Evolutionary conservation across 2,329 filamentous ascomycete genomes (phyloP), one percentile per base, ranked within the genome.

Genomic region (Aspergillus pseudoglaucus): DNA sequence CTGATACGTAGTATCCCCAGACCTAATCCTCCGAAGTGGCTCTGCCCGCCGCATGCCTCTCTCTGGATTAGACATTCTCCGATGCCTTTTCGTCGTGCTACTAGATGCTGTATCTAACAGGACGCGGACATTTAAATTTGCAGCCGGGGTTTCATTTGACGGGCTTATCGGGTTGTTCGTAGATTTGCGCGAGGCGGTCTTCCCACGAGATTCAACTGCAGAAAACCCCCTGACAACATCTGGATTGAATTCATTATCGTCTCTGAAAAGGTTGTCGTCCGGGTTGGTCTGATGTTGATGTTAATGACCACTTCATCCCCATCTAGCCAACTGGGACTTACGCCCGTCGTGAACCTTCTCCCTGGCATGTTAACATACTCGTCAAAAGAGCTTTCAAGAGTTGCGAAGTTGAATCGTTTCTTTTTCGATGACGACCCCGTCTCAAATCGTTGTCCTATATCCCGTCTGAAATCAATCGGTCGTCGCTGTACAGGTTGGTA

Each of bases 331-430:
- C 37, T 18, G 18, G 14, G 15, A 52, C 55, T 35, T 53, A 61
- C 59, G 37, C 53, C 53, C 14, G 52, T 50, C 3, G 66, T 62
- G 51, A 67, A 70, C 20, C 67, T 67, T 25, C 68, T 70, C 4
- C 72, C 72, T 5, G 72, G 71, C 66, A 75, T 68, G 32, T 61
- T 63, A 2, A 74, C 71, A 47, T 74, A 75, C 18, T 74, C 66
- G 40, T 75, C 71, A 35, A 75, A 65, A 7, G 58, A 61, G 44
- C 60, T 64, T 33, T 64, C 65, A 23, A 75, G 44, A 9, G 63
- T 62, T 3, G 72, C 72, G 55, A 75, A 76, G 48, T 75, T 76
- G 57, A 73, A 76, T 0, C 73, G 71, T 25, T 58, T 61, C 0
- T 73, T 71, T 27, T 58, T 60, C 4, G 51, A 56, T 2, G 59